Evolutionary conservation across 129 eudicot genomes (phyloP).

Genomic region (Calendula officinalis): DNA sequence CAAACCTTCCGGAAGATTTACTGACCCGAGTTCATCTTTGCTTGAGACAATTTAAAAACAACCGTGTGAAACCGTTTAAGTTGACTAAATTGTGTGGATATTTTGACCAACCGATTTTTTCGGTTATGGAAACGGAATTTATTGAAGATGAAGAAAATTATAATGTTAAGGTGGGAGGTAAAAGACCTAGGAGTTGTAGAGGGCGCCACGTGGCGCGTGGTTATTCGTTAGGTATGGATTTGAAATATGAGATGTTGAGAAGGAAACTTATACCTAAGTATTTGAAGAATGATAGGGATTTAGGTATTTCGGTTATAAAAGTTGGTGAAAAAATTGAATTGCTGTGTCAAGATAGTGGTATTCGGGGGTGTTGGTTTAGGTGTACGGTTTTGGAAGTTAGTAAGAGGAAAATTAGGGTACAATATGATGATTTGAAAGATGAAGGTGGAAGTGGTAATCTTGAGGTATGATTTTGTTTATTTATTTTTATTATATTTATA

Average conservation of each 20-base stretch:
- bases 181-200: constrained; percentile 65
- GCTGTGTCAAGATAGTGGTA: constrained; percentile 91
- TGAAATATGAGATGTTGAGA: constrained; percentile 44
- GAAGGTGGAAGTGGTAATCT: constrained; percentile 72
- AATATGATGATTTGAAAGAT: constrained; percentile 74
- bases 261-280: constrained; percentile 41
- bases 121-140: constrained; percentile 57
- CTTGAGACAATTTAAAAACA: constrained; percentile 70
- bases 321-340: constrained; percentile 68
- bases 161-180: constrained; percentile 52
- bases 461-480: constrained; percentile 77
- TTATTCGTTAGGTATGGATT: constrained; percentile 38
- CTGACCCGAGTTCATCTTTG: constrained; percentile 76
- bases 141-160: constrained; percentile 53
- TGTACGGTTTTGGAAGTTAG: constrained; percentile 71
- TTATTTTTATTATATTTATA: neutral
- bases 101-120: constrained; percentile 72
- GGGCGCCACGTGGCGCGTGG: constrained; percentile 37
- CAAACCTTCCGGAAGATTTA: constrained; percentile 55
- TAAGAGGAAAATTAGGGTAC: constrained; percentile 55
- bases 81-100: constrained; percentile 89
- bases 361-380: constrained; percentile 98
- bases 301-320: constrained; percentile 32
- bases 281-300: constrained; percentile 31
- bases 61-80: constrained; percentile 73